Conservation (phyloP, 306 rosid species). For the Psophocarpus tetragonolobus region DNA sequence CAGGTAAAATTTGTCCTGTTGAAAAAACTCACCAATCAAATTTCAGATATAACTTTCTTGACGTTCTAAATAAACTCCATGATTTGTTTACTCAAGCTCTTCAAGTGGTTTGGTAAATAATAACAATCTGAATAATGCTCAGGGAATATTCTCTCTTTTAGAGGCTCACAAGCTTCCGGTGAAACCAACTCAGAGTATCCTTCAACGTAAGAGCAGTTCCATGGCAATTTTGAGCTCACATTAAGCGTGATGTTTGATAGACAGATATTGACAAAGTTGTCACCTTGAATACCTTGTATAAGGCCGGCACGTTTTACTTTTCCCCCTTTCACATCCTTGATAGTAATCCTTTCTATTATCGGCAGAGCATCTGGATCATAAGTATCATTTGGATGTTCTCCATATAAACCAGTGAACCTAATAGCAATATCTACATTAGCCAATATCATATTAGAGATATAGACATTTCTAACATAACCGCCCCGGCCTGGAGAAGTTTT, state of each 20-base stretch:
- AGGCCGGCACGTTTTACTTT: conserved; percentile 59
- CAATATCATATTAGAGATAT: conserved; percentile 58
- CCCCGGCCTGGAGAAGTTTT: conserved; percentile 84
- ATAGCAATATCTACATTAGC: conserved; percentile 56
- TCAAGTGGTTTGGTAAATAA: conserved; percentile 42
- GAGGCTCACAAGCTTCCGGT: conserved; percentile 56
- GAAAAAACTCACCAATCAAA: conserved; percentile 38
- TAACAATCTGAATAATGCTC: conserved; percentile 68
- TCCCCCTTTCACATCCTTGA: conserved; percentile 56
- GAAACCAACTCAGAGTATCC: conserved; percentile 66
- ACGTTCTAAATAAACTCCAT: conserved; percentile 31
- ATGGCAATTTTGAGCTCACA: conserved; percentile 49
- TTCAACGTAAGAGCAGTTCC: conserved; percentile 70
- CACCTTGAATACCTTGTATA: conserved; percentile 65
- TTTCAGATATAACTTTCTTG: conserved; percentile 38
- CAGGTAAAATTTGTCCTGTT: conserved; percentile 31
- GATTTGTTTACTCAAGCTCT: conserved; percentile 43
- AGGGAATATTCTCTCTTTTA: conserved; percentile 53
- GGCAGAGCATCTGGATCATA: conserved; percentile 64
- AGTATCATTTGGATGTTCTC: conserved; percentile 69
- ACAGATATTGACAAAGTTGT: conserved; percentile 58
- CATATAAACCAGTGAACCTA: conserved; percentile 65
- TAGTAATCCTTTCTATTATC: conserved; percentile 52
- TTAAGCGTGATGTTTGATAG: conserved; percentile 57
- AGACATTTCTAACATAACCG: conserved; percentile 67